Conservation (phyloP, 352 stramenopile species). For the Pilasporangium apinafurcum region DNA sequence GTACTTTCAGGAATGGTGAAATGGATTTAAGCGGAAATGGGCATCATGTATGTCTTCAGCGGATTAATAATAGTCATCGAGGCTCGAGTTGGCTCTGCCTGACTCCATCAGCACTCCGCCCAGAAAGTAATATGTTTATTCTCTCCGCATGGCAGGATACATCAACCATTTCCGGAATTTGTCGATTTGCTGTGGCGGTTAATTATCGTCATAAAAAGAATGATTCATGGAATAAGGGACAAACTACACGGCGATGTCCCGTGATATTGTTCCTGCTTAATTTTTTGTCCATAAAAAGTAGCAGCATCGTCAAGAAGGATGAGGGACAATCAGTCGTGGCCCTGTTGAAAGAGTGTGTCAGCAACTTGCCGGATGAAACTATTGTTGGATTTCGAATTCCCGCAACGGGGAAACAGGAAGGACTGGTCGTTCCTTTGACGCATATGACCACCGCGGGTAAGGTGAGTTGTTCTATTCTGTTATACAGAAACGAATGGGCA, state of each 20-base stretch:
- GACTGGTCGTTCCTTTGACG: background rate
- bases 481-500: no score
- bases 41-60: background rate
- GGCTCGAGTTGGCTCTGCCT: slow-evolving; percentile 1
- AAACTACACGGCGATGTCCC: background rate
- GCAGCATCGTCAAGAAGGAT: slow-evolving; percentile 9
- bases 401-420: background rate
- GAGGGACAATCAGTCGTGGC: slow-evolving; percentile 9
- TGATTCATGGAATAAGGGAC: background rate
- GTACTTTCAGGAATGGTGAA: slow-evolving; percentile 1
- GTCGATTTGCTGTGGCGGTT: slow-evolving; percentile 2
- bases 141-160: slow-evolving; percentile 7
- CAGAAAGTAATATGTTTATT: background rate
- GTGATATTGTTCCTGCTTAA: slow-evolving; percentile 25
- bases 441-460: slow-evolving; percentile 6
- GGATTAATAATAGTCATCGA: background rate
- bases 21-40: slow-evolving; percentile 10
- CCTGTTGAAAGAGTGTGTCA: slow-evolving; percentile 8
- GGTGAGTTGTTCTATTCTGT: background rate
- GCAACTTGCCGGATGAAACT: slow-evolving; percentile 1
- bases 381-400: slow-evolving; percentile 2
- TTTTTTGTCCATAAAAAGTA: slow-evolving; percentile 16
- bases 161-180: no score
- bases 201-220: background rate
- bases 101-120: background rate